These are phyloP conservation scores for Hemerocallis citrina DNA, from an alignment of 106 monocot species.

Conservation along the genomic window DNA sequence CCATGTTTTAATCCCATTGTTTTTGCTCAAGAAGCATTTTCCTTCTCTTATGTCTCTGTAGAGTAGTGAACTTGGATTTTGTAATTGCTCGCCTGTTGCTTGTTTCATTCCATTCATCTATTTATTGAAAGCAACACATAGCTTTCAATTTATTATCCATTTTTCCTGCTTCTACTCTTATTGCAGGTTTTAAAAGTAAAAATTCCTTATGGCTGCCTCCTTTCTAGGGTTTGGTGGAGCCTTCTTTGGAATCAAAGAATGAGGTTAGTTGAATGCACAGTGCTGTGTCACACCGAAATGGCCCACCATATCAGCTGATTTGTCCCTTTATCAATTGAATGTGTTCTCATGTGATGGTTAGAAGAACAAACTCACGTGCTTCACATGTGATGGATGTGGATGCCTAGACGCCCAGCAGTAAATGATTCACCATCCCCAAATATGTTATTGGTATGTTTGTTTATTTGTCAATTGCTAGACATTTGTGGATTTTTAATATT, in stretches of 20 bases:
- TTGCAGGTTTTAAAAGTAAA: conserved; percentile 16
- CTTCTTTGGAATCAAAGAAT: conserved; percentile 9
- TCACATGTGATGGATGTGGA: conserved; percentile 6
- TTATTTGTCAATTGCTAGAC: not conserved
- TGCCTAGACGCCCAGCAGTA: not conserved
- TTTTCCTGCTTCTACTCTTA: conserved; percentile 10
- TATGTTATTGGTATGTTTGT: conserved; percentile 4
- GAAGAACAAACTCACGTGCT: conserved; percentile 17
- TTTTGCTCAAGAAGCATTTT: not conserved
- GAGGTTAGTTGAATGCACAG: not conserved
- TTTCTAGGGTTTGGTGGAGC: conserved; percentile 17
- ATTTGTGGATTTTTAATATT: not conserved
- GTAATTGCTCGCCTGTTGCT: conserved; percentile 24
- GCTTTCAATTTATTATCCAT: conserved; percentile 18
- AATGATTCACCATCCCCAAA: not conserved
- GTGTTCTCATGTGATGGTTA: conserved; percentile 11
- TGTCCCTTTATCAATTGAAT: conserved; percentile 16
- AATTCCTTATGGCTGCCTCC: conserved; percentile 15
- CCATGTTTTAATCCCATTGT: not conserved
- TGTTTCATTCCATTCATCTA: conserved; percentile 10
- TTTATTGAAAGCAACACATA: conserved; percentile 11
- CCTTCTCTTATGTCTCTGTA: conserved; percentile 25
- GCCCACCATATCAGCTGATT: conserved; percentile 16
- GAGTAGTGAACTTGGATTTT: conserved; percentile 33
- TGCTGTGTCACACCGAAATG: not conserved